Evolutionary conservation across 2,329 filamentous ascomycete genomes (phyloP), one percentile per base, ranked within the genome.

Genomic region (Sporothrix brasiliensis): DNA sequence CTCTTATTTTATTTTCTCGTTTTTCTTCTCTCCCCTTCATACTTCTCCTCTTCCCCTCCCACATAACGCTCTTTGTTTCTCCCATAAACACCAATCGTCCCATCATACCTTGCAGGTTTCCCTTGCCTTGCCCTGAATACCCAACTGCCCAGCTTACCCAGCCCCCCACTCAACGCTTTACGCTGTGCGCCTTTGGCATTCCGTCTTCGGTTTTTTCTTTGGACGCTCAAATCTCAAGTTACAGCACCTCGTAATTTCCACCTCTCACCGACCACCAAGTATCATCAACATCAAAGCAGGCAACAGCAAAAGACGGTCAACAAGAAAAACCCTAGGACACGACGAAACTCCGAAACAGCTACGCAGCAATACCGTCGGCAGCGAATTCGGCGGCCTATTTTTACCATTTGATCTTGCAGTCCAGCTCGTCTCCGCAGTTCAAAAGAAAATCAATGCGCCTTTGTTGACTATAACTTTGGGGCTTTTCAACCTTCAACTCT

Each of bases 141-240:
- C 63, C 27, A 52, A 30, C 44, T 50, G 24, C 41, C 61, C 44
- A 65, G 44, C 58, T 69, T 53, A 53, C 73, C 69, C 74, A 74
- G 73, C 74, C 52, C 52, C 75, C 74, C 74, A 74, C 70, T 73
- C 73, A 67, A 58, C 53, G 34, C 49, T 61, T 72, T 68, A 63
- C 71, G 67, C 73, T 74, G 71, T 73, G 71, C 73, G 71, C 72
- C 73, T 74, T 69, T 49, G 41, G 39, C 34, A 52, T 24, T 67
- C 56, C 63, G 67, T 58, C 14, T 69, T 67, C 68, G 72, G 71
- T 53, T 73, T 9, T 16, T 73, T 9, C 10, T 16, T 34, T 34
- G 34, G 5, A 44, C 24, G n/a, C 27, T 21, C 44, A 27, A 6
- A 34, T 34, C 34, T 34, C 39, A 44, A 44, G 27, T 10, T 44